phyloP scores from a whole-genome alignment of 1,284 basidiomycete genomes.

The Apiotrichum domesticum region DNA sequence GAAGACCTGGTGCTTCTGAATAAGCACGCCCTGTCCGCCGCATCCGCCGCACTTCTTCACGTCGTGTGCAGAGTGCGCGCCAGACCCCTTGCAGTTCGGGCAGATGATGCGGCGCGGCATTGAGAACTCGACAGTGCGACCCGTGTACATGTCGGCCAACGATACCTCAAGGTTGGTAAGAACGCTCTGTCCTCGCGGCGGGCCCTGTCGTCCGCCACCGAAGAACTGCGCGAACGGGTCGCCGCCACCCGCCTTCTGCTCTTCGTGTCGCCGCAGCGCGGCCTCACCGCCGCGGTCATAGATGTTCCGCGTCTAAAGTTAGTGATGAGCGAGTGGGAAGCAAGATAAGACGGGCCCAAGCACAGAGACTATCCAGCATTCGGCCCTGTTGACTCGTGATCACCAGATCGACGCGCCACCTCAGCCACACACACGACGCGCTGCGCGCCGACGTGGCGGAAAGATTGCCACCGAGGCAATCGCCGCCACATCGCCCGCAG shows the following conservation, averaged over 20 bases:
- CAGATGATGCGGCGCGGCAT: conserved; percentile 83
- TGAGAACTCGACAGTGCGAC: conserved; percentile 83
- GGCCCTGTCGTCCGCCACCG: conserved; percentile 65
- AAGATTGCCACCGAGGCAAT: too few species aligned
- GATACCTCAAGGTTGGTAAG: conserved; percentile 81
- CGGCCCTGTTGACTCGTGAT: too few species aligned
- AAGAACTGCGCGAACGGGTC: conserved; percentile 91
- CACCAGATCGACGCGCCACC: too few species aligned
- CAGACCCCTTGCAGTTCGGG: conserved; percentile 85
- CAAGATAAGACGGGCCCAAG: too few species aligned
- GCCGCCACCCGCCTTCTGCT: conserved; percentile 67
- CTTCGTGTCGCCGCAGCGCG: conserved; percentile 71
- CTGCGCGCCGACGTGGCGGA: too few species aligned
- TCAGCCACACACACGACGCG: too few species aligned
- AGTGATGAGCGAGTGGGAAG: neutral
- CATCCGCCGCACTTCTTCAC: conserved; percentile 76
- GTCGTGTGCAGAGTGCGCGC: conserved; percentile 77
- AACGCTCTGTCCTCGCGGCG: conserved; percentile 68
- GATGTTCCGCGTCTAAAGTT: conserved; percentile 69
- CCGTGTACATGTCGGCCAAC: conserved; percentile 78
- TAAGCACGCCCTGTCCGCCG: conserved; percentile 72
- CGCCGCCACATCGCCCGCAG: too few species aligned
- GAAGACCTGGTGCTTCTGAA: conserved; percentile 87
- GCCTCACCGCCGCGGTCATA: conserved; percentile 92
- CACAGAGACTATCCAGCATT: too few species aligned